Evolutionary conservation across 2,329 filamentous ascomycete species (phyloP).

Genomic region (Cladophialophora chaetospira): DNA sequence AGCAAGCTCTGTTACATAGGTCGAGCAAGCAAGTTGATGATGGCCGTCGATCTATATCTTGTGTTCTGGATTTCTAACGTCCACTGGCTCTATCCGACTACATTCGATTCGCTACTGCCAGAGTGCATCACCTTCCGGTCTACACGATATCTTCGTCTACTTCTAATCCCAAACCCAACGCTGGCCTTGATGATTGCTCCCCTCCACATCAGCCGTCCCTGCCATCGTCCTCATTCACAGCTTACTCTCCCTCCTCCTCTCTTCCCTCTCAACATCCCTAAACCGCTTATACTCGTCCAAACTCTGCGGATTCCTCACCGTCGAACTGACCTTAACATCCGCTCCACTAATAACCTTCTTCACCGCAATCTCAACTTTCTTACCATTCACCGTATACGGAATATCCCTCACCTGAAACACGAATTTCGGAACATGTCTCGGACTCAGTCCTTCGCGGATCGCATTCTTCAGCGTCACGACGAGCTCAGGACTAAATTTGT

Average conservation of each 20-base stretch:
- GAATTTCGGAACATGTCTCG: constrained; percentile 47
- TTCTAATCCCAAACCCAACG: no score
- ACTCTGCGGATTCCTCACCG: constrained; percentile 44
- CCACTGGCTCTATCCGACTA: no score
- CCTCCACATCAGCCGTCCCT: no score
- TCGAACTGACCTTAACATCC: constrained; percentile 42
- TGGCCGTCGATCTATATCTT: no score
- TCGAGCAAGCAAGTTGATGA: no score
- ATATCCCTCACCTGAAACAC: constrained; percentile 44
- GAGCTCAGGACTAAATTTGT: constrained; percentile 32
- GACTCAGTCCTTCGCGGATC: constrained; percentile 34
- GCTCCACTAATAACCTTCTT: constrained; percentile 46
- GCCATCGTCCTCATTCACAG: constrained; percentile 4
- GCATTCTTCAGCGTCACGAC: constrained; percentile 29
- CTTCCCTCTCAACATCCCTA: constrained; percentile 26
- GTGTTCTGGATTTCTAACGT: no score
- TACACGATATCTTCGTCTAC: no score
- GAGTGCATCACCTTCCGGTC: no score
- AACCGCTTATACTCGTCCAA: constrained; percentile 41
- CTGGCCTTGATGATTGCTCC: no score
- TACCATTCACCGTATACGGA: constrained; percentile 51
- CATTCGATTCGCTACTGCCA: no score
- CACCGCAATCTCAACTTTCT: constrained; percentile 50
- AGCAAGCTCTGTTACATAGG: no score
- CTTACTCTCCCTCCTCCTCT: neutral